phyloP scores from a whole-genome alignment of 2,329 filamentous ascomycete genomes.

The Nemania bipapillata region DNA sequence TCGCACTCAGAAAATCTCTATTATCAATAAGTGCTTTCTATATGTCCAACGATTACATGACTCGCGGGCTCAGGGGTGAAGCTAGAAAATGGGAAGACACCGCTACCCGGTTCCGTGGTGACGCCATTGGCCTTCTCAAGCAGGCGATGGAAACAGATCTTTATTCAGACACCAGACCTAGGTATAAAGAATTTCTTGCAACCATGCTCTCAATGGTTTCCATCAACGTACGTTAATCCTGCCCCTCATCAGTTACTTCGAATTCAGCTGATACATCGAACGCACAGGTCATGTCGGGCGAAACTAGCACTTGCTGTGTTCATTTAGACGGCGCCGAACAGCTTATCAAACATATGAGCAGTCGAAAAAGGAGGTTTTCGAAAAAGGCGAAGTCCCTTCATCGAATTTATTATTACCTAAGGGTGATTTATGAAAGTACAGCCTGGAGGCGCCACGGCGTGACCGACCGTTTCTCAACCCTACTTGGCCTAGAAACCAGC shows the following conservation, averaged over 20 bases:
- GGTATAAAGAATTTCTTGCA: not conserved
- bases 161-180: not conserved
- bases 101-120: not conserved
- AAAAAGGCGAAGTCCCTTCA: constrained; percentile 2
- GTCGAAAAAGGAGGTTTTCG: not conserved
- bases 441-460: not conserved
- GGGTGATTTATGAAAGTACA: constrained; percentile 5
- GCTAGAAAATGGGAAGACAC: not conserved
- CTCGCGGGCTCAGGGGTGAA: not conserved
- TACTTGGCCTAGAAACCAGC: not conserved
- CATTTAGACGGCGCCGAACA: constrained; percentile 1
- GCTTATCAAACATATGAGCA: constrained; percentile 1
- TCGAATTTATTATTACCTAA: constrained; percentile 8
- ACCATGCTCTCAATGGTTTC: constrained; percentile 1
- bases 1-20: not conserved
- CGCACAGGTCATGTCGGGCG: not conserved
- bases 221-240: not conserved
- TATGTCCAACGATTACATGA: not conserved
- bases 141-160: constrained; percentile 2
- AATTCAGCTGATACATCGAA: not conserved
- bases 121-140: not conserved
- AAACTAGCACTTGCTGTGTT: not conserved
- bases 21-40: constrained; percentile 5
- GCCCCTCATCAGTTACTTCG: not conserved
- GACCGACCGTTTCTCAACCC: not conserved